Evolutionary conservation across 2,329 filamentous ascomycete genomes (phyloP).

Genomic region (Cercospora brassicicola): DNA sequence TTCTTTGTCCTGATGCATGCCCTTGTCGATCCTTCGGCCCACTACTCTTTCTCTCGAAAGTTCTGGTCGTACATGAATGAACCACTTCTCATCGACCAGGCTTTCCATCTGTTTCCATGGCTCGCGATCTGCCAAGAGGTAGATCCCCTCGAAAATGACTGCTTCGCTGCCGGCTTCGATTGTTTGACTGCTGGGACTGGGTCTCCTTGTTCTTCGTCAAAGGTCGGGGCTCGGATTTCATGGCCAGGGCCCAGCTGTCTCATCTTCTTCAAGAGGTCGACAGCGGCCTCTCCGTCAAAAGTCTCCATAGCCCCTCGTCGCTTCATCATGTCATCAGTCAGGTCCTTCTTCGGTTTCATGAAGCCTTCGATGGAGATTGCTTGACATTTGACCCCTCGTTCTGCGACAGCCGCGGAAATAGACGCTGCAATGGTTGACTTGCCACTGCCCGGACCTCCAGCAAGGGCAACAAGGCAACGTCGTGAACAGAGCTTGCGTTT

Average conservation of each 20-base stretch:
- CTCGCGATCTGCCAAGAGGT: not conserved
- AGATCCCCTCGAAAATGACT: not conserved
- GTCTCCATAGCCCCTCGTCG: not conserved
- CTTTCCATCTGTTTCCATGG: not conserved
- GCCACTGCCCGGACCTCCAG: not conserved
- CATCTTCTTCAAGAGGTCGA: not conserved
- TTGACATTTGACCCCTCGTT: not conserved
- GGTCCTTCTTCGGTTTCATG: not conserved
- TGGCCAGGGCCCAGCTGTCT: not conserved
- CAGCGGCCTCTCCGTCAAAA: not conserved
- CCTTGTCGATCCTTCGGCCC: not conserved
- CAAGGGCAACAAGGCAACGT: not conserved
- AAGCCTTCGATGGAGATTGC: not conserved
- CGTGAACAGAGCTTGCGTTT: not conserved
- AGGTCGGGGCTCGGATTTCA: not conserved
- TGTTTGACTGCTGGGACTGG: not conserved
- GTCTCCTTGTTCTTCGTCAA: not conserved
- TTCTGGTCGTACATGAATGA: not conserved
- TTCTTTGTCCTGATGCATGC: not conserved
- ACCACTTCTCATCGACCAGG: not conserved
- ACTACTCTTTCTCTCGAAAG: not conserved
- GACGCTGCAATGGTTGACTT: not conserved
- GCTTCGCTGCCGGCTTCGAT: not conserved
- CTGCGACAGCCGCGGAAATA: not conserved
- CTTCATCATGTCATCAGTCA: not conserved